Evolutionary conservation across 1,284 basidiomycete species (phyloP), one percentile per base, ranked within the genome.

Genomic region (Boletus semigastroideus): DNA sequence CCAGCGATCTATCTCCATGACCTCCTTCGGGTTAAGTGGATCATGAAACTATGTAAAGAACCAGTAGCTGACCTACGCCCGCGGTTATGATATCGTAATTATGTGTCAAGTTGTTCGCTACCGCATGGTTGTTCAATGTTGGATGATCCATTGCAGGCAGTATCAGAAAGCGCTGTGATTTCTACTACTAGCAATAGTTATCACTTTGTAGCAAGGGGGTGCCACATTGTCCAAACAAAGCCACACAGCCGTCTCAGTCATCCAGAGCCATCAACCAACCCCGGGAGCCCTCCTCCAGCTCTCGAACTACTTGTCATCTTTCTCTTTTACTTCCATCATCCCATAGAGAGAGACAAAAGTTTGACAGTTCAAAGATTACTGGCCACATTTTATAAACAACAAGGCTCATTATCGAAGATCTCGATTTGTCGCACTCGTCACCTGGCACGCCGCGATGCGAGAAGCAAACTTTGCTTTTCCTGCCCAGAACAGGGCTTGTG

Each of bases 401-500:
- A 50, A 37, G 20, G 25, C 45, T 12, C 37, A 25, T 51, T 28
- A 43, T 49, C 51, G 46, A 44, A 48, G 60, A 55, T 62, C 56
- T 60, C 37, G 55, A 56, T 56, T 64, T 53, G 55, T 55, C 44
- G 43, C 37, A 22, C 33, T 49, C 37, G 28, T 38, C 46, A 42
- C 42, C 64, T 67, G 54, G 57, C 59, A 62, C 59, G 52, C 50
- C 52, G 55, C 55, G 52, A 98, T 99, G 96, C 84, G 96, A 64
- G 95, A 99, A 72, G 92, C 92, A 66, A 98, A 97, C 80, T 95
- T 96, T 75, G 89, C 90, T 51, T 96, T 96, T 74, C 93, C 95
- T 27, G 83, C 87, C 42, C 94, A 96, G 77, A 97, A 97, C 77
- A 84, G 94, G 76, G 96, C 96, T 14, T 93, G 90, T 68, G 92